Base-by-base conservation (phyloP, 2,329 filamentous ascomycete genomes). In the Colletotrichum noveboracense region DNA sequence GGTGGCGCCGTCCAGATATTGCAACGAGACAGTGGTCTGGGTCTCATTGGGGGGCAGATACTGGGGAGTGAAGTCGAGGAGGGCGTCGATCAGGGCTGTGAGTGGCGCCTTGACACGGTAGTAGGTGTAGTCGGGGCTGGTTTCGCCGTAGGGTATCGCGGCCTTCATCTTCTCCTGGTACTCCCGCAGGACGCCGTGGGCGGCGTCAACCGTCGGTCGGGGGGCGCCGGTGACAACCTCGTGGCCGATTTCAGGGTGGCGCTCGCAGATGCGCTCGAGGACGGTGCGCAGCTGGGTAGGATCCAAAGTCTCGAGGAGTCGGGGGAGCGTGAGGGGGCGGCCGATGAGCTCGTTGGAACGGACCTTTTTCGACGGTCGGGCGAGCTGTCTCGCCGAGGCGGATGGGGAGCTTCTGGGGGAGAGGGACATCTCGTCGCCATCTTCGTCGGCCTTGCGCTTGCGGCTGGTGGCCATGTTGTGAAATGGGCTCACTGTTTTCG, bases 301-400 rank as follows among this genome's bases (percentile, higher is more conserved):
- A 81, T 97, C 95, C 60, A 99, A 91, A 1, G 97, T 98, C 86
- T 99, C 96, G 77, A 99, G 92, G n/a, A 99, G 91, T 81, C 97
- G 93, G 73, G 89, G 88, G 9, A 92, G 86, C 3, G 87, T 80
- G 56, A 92, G 85, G 21, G 89, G 89, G 30, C 90, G 87, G n/a
- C 90, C 91, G 62, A 85, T 83, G 75, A 95, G 84, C 79, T 97
- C 96, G 79, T 93, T 89, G 16, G 88, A 87, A 80, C 92, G 87
- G 58, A 87, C 83, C 82, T 90, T 94, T 82, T 94, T 95, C 66
- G 92, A 89, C 18, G 91, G 90, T 78, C 93, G 88, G 70, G 91
- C 88, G 32, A 97, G 91, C 72, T 92, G 88, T 80, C 95, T 91
- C 78, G 92, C 87, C 79, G 93, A 88, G 75, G 94, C 90, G 76